These are phyloP conservation scores for Hypomontagnella submonticulosa DNA, from an alignment of 495 filamentous ascomycete species.

Conservation along the genomic window DNA sequence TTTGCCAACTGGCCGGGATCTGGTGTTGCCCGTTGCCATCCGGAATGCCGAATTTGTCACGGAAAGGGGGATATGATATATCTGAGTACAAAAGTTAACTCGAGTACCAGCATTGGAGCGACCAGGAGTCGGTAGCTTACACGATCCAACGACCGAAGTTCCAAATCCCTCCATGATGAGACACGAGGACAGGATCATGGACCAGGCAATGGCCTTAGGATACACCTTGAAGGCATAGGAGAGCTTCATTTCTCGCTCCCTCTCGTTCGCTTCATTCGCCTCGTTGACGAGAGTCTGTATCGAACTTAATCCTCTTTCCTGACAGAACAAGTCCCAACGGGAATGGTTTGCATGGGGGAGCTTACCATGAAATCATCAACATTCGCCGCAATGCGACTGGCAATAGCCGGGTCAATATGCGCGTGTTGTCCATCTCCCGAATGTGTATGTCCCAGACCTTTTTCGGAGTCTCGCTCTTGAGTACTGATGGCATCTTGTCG, in stretches of 20 bases:
- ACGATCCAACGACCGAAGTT: constrained; percentile 49
- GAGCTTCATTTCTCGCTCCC: constrained; percentile 51
- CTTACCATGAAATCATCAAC: constrained; percentile 52
- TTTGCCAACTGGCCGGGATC: constrained; percentile 54
- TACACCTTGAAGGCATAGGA: constrained; percentile 54
- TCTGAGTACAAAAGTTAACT: constrained; percentile 25
- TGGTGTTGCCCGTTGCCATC: constrained; percentile 45
- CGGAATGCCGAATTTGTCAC: constrained; percentile 40
- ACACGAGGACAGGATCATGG: constrained; percentile 60
- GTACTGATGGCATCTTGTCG: constrained; percentile 17
- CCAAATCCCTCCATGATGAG: constrained; percentile 67
- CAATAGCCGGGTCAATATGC: constrained; percentile 46
- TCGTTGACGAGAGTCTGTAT: constrained; percentile 48
- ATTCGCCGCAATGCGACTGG: constrained; percentile 46
- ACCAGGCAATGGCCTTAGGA: constrained; percentile 60
- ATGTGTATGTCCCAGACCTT: constrained; percentile 21
- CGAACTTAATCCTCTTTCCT: constrained; percentile 5
- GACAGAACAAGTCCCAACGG: background rate
- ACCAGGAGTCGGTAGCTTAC: constrained; percentile 29
- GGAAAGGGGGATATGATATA: constrained; percentile 46
- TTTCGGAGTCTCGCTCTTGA: constrained; percentile 36
- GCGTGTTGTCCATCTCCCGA: constrained; percentile 16
- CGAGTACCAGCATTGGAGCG: background rate
- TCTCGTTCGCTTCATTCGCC: constrained; percentile 49
- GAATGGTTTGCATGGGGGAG: background rate